phyloP scores from a whole-genome alignment of 805 yeast genomes.

The Kluyveromyces siamensis region DNA sequence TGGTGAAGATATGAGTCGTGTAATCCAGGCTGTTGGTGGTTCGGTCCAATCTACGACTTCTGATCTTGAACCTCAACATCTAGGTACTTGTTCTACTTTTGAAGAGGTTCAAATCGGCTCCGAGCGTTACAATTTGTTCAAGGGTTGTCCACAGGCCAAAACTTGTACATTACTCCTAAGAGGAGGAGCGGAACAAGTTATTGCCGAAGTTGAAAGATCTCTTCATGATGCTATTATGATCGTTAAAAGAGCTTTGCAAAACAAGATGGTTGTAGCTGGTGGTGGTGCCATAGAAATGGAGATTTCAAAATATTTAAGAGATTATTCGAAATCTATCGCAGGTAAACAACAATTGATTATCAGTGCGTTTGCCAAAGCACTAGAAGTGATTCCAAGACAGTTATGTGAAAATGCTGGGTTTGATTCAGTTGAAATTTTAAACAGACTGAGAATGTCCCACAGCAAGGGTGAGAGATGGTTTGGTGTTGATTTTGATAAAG shows the following conservation, averaged over 20 bases:
- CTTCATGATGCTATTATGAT: constrained; percentile 98
- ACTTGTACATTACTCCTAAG: constrained; percentile 90
- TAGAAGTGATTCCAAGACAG: constrained; percentile 95
- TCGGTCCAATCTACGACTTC: constrained; percentile 69
- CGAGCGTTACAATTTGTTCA: constrained; percentile 87
- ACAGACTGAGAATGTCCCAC: constrained; percentile 85
- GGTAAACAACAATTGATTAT: constrained; percentile 94
- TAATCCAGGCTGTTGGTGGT: constrained; percentile 91
- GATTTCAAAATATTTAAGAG: constrained; percentile 78
- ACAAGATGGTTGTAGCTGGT: constrained; percentile 87
- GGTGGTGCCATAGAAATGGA: constrained; percentile 99
- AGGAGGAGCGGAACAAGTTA: constrained; percentile 97
- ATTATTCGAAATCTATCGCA: constrained; percentile 75
- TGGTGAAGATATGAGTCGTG: constrained; percentile 84
- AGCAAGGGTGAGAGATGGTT: constrained; percentile 88
- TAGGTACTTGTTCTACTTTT: constrained; percentile 78
- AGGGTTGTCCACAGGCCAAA: constrained; percentile 85
- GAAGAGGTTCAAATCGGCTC: constrained; percentile 96
- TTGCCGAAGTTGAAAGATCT: constrained; percentile 96
- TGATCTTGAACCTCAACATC: constrained; percentile 56
- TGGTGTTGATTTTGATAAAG: constrained; percentile 88
- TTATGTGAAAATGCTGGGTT: constrained; percentile 98
- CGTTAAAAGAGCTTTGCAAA: constrained; percentile 87
- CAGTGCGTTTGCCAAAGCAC: constrained; percentile 86
- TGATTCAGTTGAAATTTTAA: constrained; percentile 91